Base-by-base conservation (phyloP, 2,329 filamentous ascomycete genomes). In the Paramyrothecium roridum region DNA sequence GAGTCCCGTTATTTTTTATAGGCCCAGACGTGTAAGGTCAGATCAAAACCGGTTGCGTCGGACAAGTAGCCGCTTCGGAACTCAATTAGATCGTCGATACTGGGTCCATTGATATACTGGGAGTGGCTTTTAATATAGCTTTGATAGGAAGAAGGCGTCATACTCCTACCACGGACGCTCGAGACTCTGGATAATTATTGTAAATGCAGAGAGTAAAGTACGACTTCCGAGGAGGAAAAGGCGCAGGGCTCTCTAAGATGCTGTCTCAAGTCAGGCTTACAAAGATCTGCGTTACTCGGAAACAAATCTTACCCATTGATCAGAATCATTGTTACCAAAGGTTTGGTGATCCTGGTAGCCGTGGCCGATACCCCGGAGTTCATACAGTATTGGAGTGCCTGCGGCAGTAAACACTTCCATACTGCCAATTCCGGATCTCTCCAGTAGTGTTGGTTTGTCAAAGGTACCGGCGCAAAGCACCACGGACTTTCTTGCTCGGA, bases 1-100 rank as follows among this genome's bases (percentile, higher is more conserved):
- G 87, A 78, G 66, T 87, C 84, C 2, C 85, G 81, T 43, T 78
- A 76, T 59, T 80, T 81, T 69, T 88, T 88, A 73, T 88, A 88
- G 1, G 73, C 78, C 84, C 84, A 87, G 12, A 85, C 61, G 13
- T 82, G 79, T 61, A 78, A 82, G 65, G 80, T 80, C 23, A 86
- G 30, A 62, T 87, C 84, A 21, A 82, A 66, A 2, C 74, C 74
- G 21, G 76, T 69, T n/a, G 8, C 30, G 20, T 51, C 49, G 17
- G 26, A 74, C 37, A 87, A 74, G 67, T 78, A 83, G 16, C 83
- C 83, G 0, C 77, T 70, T 52, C 82, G 76, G 57, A 87, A 85
- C 54, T 84, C 78, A 13, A 78, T 68, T 3, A 72, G 67, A 30
- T 78, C 74, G 17, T 69, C 61, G 6, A 75, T 59, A 3, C 67